Evolutionary conservation across 2,329 filamentous ascomycete genomes (phyloP), one percentile per base, ranked within the genome.

Genomic region (Sarocladium oryzae): DNA sequence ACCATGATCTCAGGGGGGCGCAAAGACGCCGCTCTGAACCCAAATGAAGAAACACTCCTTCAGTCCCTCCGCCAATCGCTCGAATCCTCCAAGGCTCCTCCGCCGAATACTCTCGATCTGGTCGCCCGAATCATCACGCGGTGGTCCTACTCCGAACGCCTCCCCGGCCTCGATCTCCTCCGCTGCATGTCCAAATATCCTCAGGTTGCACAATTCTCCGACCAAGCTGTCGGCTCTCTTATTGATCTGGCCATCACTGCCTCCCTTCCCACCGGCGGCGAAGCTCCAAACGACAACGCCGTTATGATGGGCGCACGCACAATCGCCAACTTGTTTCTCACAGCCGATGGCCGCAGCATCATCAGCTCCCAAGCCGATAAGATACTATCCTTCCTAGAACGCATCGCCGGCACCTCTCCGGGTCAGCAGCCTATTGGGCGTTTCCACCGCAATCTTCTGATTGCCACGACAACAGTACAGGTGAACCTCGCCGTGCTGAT

Each of bases 401-500:
- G 79, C 0, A 78, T 88, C 23, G 70, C 84, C 2, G 77, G 77
- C 4, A 69, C 76, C 33, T 36, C 46, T 13, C 63, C 66, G 1
- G 72, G 69, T 35, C 73, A 67, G 3, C 71, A 73, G 2, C 68
- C 72, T 2, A 71, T 80, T n/a, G 77, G 76, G 56, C 57, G 69
- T 11, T 69, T 67, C 49, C 93, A 95, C 64, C 82, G 87, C 50
- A 95, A 95, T 58, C 73, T 97, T 10, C 80, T 86, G 49, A 85
- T 96, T 51, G 92, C 93, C 0, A 74, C 89, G 16, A 84, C 88
- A 1, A 96, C 93, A 0, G 76, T 89, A 0, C 84, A 86, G 54
- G 85, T 97, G 63, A 97, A 99, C 68, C 86, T 88, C 56, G 77
- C 89, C 0, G 89, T 96, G 1, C 76, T 91, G 10, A 77, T 88